Percentiles rank a stretch among this genome's conserved stretches.
These are phyloP conservation scores for Sindora glabra DNA, from an alignment of 306 rosid species.

Conservation along the genomic window DNA sequence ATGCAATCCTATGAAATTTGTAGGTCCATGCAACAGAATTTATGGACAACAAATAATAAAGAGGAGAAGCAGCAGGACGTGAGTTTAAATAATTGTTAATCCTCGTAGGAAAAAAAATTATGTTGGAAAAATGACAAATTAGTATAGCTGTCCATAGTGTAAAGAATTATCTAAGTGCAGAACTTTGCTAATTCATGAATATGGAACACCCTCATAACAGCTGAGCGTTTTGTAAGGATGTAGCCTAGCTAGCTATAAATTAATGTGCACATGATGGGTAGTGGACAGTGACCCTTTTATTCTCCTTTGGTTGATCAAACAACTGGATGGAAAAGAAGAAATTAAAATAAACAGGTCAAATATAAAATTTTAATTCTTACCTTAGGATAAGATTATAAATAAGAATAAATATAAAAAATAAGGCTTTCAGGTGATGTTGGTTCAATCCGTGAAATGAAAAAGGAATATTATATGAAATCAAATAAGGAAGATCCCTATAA, in stretches of 20 bases:
- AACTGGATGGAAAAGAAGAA: background rate
- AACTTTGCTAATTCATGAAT: background rate
- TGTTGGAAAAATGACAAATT: constrained; percentile 23
- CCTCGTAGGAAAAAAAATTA: background rate
- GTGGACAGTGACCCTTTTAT: constrained; percentile 29
- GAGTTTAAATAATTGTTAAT: background rate
- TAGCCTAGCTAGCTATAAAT: constrained; percentile 7
- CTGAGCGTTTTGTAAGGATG: constrained; percentile 15
- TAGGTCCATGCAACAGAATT: background rate
- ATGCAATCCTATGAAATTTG: background rate
- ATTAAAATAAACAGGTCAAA: too few relatives aligned
- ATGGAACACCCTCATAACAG: constrained; percentile 18
- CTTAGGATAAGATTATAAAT: too few relatives aligned
- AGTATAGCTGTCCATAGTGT: constrained; percentile 34
- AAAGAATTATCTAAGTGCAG: constrained; percentile 11
- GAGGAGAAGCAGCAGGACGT: background rate
- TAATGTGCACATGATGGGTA: constrained; percentile 7
- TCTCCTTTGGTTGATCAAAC: background rate
- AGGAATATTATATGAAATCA: too few relatives aligned
- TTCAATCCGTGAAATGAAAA: too few relatives aligned
- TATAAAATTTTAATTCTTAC: too few relatives aligned
- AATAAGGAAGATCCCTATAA: too few relatives aligned
- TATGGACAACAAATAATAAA: background rate
- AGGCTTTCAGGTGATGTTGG: too few relatives aligned
- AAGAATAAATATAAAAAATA: too few relatives aligned